Base-by-base conservation (phyloP, 345 rosid genomes). In the Gossypium thurberi region DNA sequence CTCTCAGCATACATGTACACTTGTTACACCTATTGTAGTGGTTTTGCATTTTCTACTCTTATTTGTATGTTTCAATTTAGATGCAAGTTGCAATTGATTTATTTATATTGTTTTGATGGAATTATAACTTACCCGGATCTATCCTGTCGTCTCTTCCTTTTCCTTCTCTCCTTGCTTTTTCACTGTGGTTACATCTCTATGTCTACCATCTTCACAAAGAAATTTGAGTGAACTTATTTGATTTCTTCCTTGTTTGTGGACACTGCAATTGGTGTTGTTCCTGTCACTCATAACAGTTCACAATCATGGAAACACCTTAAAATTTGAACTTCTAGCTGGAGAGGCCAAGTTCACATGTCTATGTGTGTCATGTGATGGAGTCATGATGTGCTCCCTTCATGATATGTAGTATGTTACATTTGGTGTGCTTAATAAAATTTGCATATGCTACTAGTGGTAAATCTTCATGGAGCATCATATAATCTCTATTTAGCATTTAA, bases 111-210 rank as follows among this genome's bases (percentile, higher is more conserved):
- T 20, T 23, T 48, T 23, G 37, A 48, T 46, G 43, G 43, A 67
- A 47, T 10, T 50, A 47, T 43, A 23, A 43, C 44, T 5, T 65
- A 9, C 33, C 51, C 12, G 28, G 51, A 64, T 64, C 52, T 23
- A 43, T 43, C 69, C 33, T 44, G n/a, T 48, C 57, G 57, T 48
- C 14, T 46, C 71, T 26, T 65, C 33, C 10, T 65, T 67, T 47
- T 67, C 2, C 42, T 67, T 60, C 11, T 69, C 11, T 57, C 53
- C 71, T 74, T 42, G 17, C 69, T 63, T 18, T 55, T 62, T 67
- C 17, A 64, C 2, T n/a, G 10, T 65, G 28, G 33, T 65, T 11
- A 18, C 4, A 50, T 44, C 48, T 18, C 23, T 47, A 15, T 55
- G 43, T 51, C 15, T 28, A 0, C 2, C 10, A 18, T 18, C 28